Evolutionary conservation across 768 basidiomycete species (phyloP).

Genomic region (Mycena indigotica): DNA sequence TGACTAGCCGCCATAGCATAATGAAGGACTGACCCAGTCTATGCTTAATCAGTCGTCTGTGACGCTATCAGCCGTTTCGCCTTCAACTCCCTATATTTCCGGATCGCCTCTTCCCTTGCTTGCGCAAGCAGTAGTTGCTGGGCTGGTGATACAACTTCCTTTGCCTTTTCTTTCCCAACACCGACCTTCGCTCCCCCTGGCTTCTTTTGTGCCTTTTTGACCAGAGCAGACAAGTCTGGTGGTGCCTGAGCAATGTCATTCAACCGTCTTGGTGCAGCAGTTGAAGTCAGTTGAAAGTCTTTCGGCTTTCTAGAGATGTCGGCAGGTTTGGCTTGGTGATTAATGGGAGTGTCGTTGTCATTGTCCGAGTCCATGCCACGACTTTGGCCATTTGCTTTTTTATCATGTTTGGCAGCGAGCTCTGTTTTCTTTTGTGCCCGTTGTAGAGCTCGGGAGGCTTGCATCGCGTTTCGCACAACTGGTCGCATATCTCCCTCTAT

Average conservation of each 20-base stretch:
- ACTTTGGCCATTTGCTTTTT: slow-evolving; percentile 23
- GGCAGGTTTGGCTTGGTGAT: slow-evolving; percentile 14
- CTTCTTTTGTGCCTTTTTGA: slow-evolving; percentile 44
- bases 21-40: too few species aligned
- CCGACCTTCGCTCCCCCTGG: background rate
- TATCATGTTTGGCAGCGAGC: slow-evolving; percentile 24
- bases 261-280: slow-evolving; percentile 56
- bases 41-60: too few species aligned
- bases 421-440: slow-evolving; percentile 47
- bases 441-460: slow-evolving; percentile 52
- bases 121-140: slow-evolving; percentile 77
- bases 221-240: slow-evolving; percentile 59
- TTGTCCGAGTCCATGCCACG: slow-evolving; percentile 24
- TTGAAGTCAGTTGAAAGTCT: slow-evolving; percentile 28
- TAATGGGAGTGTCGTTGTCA: slow-evolving; percentile 19
- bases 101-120: slow-evolving; percentile 71
- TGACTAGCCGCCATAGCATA: too few species aligned
- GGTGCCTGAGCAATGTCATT: slow-evolving; percentile 75
- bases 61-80: slow-evolving; percentile 36
- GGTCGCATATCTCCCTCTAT: slow-evolving; percentile 75
- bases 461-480: slow-evolving; percentile 61
- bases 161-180: slow-evolving; percentile 31
- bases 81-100: slow-evolving; percentile 70
- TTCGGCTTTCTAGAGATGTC: slow-evolving; percentile 21
- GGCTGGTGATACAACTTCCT: slow-evolving; percentile 67